phyloP scores from a whole-genome alignment of 371 early-diverging fungal species.

The Phascolomyces articulosus region DNA sequence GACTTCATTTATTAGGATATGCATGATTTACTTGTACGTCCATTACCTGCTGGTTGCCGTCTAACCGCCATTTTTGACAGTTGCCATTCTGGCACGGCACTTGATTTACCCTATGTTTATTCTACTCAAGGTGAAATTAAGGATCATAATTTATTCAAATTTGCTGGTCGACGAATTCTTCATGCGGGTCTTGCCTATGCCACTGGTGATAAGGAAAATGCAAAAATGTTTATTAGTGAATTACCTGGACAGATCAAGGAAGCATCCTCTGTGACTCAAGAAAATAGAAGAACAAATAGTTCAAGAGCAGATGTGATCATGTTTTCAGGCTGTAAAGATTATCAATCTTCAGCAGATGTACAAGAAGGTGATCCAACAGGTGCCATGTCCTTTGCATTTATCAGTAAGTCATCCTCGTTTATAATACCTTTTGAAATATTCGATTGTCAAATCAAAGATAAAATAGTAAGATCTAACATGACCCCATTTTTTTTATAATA shows the following conservation, averaged over 20 bases:
- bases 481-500: slow-evolving; percentile 13
- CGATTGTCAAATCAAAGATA: no score
- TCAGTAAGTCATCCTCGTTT: slow-evolving; percentile 27
- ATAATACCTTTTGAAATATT: no score
- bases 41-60: slow-evolving; percentile 82
- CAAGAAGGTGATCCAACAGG: slow-evolving; percentile 68
- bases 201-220: slow-evolving; percentile 45
- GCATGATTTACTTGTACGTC: slow-evolving; percentile 82
- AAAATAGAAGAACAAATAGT: slow-evolving; percentile 55
- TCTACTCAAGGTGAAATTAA: slow-evolving; percentile 70
- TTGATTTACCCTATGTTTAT: slow-evolving; percentile 89
- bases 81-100: slow-evolving; percentile 85
- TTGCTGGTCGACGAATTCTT: slow-evolving; percentile 48
- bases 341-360: slow-evolving; percentile 90
- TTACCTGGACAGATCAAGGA: slow-evolving; percentile 48
- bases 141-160: slow-evolving; percentile 48
- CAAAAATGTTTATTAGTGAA: slow-evolving; percentile 46
- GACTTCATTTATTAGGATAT: slow-evolving; percentile 37
- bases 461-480: no score
- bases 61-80: slow-evolving; percentile 88
- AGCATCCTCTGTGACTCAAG: slow-evolving; percentile 34
- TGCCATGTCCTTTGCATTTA: slow-evolving; percentile 90
- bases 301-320: slow-evolving; percentile 80
- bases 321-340: slow-evolving; percentile 92
- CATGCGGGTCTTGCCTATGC: slow-evolving; percentile 58